Base-by-base conservation (phyloP, 176 grass and related monocot genomes). In the Rhynchospora tenuis region DNA sequence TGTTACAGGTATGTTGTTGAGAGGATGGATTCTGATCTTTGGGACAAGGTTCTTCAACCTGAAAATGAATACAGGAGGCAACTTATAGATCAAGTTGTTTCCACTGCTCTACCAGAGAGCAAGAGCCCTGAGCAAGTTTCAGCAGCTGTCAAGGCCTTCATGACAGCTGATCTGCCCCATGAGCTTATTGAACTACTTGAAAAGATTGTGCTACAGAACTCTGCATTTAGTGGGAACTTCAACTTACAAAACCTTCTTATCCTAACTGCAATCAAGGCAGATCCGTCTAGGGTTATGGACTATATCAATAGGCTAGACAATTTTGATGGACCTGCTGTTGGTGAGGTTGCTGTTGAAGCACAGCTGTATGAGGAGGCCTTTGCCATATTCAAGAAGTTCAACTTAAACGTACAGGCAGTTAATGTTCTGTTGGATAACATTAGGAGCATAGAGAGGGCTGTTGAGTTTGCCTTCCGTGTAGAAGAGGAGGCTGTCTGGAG, bases 51-150 rank as follows among this genome's bases (percentile, higher is more conserved):
- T 86, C 95, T 98, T 85, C 87, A 88, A 22, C 95, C 90, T 84
- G 95, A 98, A 62, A 98, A 98, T 88, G 95, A 98, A 87, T 98
- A 95, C 66, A 93, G 95, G 90, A 98, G 95, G 67, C 95, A 95
- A 46, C 88, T 98, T 42, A 98, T 98, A 79, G 95, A 98, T 82
- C 92, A 98, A 91, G 95, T 98, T 86, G 95, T 98, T 90, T 94
- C 92, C 45, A 98, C 95, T 1, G 95, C 95, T 10, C 87, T 95
- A 66, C 95, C 95, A 82, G 95, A 98, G 80, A 93, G 92, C 92
- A 98, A 93, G 90, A 98, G 90, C 81, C 95, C 95, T 27, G 95
- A 95, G 78, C 95, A 98, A 95, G 92, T 98, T 12, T 98, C 95
- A 88, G 95, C 95, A 84, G 95, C 95, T 55, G 95, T 98, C 78